Percentiles rank a stretch among this genome's conserved stretches.
Conservation (phyloP, 345 rosid species). For the Populus ilicifolia region DNA sequence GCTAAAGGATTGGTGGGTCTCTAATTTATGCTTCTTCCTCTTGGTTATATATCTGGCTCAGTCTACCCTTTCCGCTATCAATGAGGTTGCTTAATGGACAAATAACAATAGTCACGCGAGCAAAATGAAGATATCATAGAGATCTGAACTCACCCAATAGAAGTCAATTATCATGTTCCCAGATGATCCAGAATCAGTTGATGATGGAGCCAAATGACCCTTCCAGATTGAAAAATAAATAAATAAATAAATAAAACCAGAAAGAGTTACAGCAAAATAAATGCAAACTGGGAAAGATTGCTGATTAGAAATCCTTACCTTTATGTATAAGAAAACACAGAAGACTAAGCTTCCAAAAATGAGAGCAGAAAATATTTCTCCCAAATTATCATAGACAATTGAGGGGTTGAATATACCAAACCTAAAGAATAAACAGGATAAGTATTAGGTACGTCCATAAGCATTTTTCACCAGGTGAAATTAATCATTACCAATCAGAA, state of each 20-base stretch:
- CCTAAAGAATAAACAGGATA: constrained; percentile 45
- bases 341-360: constrained; percentile 87
- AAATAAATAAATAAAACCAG: background rate
- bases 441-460: background rate
- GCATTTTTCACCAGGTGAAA: background rate
- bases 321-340: constrained; percentile 80
- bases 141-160: constrained; percentile 74
- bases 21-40: background rate
- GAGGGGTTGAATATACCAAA: constrained; percentile 86
- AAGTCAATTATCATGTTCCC: constrained; percentile 89
- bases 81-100: background rate
- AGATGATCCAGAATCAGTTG: constrained; percentile 88
- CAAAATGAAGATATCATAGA: constrained; percentile 1
- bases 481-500: background rate
- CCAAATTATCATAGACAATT: constrained; percentile 86
- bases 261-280: constrained; percentile 18
- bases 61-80: background rate
- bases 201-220: constrained; percentile 95
- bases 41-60: background rate
- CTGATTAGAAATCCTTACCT: constrained; percentile 45
- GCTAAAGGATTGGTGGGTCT: background rate
- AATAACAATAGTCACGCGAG: background rate
- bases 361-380: constrained; percentile 88
- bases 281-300: constrained; percentile 10
- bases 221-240: constrained; percentile 22